These are phyloP conservation scores for Ophiostoma montium DNA, from an alignment of 2,329 filamentous ascomycete species.

Conservation along the genomic window DNA sequence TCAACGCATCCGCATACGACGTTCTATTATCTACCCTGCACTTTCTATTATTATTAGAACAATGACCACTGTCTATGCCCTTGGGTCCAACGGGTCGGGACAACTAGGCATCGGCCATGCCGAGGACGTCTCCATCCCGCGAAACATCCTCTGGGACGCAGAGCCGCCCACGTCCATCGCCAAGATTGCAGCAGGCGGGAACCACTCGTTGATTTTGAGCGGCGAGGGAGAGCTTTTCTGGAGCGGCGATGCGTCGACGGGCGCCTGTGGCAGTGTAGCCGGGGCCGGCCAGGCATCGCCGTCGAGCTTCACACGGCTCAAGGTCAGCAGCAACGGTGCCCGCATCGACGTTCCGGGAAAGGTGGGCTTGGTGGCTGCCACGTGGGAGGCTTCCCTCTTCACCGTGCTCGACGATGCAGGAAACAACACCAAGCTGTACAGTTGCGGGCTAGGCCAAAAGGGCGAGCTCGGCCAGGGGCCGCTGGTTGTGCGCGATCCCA, in stretches of 20 bases:
- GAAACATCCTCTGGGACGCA: constrained; percentile 40
- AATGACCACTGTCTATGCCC: constrained; percentile 47
- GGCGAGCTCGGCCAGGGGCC: constrained; percentile 58
- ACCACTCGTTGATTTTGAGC: constrained; percentile 69
- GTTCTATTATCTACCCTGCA: background rate
- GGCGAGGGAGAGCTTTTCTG: constrained; percentile 45
- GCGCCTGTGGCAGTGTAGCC: constrained; percentile 36
- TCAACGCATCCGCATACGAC: too few relatives aligned
- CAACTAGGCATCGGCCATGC: constrained; percentile 59
- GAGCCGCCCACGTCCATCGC: constrained; percentile 21
- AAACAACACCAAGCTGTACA: constrained; percentile 38
- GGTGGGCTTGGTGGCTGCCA: constrained; percentile 46
- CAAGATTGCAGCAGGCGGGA: constrained; percentile 53
- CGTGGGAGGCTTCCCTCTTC: constrained; percentile 63
- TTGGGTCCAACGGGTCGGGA: constrained; percentile 66
- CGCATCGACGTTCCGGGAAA: constrained; percentile 14
- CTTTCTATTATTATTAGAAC: too few relatives aligned
- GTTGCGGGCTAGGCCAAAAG: constrained; percentile 51
- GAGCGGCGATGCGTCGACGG: constrained; percentile 44
- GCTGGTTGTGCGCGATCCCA: constrained; percentile 32
- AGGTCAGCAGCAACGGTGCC: constrained; percentile 22
- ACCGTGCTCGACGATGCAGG: constrained; percentile 32
- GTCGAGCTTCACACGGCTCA: constrained; percentile 23
- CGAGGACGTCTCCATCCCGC: constrained; percentile 56
- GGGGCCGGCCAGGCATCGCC: constrained; percentile 12